These are phyloP conservation scores for Thalassiosira oceanica DNA, from an alignment of 352 stramenopile genomes.

Conservation along the genomic window DNA sequence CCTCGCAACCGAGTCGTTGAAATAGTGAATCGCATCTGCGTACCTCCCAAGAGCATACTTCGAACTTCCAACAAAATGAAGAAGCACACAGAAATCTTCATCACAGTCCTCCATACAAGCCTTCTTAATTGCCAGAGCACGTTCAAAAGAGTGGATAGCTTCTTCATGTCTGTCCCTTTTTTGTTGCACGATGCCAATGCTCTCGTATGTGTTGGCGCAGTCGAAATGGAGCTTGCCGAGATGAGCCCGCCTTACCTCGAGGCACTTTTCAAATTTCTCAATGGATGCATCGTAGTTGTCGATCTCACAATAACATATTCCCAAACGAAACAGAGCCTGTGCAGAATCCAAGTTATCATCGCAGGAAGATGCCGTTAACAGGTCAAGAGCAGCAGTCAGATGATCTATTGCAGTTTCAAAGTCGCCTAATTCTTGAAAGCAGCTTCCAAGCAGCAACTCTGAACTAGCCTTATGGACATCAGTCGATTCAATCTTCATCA, in stretches of 20 bases:
- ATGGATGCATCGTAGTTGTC: conserved; percentile 49
- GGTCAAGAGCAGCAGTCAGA: conserved; percentile 41
- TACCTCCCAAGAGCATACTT: conserved; percentile 45
- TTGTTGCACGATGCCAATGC: conserved; percentile 65
- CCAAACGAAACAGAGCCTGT: conserved; percentile 56
- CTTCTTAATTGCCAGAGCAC: conserved; percentile 61
- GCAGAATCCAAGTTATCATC: conserved; percentile 47
- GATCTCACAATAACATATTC: conserved; percentile 61
- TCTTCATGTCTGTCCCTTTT: conserved; percentile 55
- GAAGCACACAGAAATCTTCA: conserved; percentile 56
- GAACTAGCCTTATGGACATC: conserved; percentile 41
- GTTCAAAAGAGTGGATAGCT: conserved; percentile 57
- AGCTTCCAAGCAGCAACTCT: conserved; percentile 47
- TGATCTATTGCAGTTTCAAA: conserved; percentile 45
- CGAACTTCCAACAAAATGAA: conserved; percentile 56
- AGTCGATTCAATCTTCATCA: conserved; percentile 26
- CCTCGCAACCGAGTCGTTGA: conserved; percentile 36
- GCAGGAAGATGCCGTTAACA: conserved; percentile 34
- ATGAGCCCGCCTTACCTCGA: conserved; percentile 43
- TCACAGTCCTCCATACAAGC: conserved; percentile 38
- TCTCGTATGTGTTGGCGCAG: conserved; percentile 59
- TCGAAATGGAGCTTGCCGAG: conserved; percentile 54
- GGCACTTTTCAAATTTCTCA: conserved; percentile 52
- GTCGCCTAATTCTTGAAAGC: conserved; percentile 51
- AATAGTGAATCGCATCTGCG: conserved; percentile 36